These are phyloP conservation scores for Xylaria polymorpha DNA, from an alignment of 2,329 filamentous ascomycete genomes.

Conservation along the genomic window DNA sequence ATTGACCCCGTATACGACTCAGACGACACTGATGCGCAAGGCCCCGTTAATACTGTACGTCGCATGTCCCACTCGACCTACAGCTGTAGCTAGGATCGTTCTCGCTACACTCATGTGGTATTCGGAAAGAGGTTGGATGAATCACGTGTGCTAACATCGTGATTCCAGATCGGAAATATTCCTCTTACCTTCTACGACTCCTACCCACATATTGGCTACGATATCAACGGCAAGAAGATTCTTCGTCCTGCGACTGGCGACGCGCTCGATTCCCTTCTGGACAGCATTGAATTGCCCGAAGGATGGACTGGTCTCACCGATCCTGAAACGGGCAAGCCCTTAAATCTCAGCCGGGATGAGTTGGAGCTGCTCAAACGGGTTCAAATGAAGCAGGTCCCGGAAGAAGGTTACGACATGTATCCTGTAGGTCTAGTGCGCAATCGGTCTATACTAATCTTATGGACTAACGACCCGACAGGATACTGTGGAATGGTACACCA, in stretches of 20 bases:
- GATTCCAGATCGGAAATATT: conserved; percentile 80
- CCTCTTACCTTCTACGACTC: conserved; percentile 95
- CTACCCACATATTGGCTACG: conserved; percentile 98
- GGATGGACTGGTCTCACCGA: conserved; percentile 98
- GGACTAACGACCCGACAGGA: conserved; percentile 61
- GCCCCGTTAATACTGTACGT: conserved; percentile 76
- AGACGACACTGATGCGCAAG: conserved; percentile 88
- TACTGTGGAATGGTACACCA: conserved; percentile 93
- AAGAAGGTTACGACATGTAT: conserved; percentile 92
- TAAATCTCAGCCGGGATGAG: conserved; percentile 88
- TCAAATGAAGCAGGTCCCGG: conserved; percentile 87
- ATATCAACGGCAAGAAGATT: conserved; percentile 98
- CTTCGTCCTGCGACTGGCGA: conserved; percentile 95
- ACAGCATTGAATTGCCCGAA: conserved; percentile 96
- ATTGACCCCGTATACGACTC: conserved; percentile 96
- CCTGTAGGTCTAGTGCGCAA: conserved; percentile 65
- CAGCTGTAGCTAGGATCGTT: neutral
- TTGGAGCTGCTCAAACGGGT: conserved; percentile 88
- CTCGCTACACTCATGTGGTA: neutral
- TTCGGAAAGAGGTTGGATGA: neutral
- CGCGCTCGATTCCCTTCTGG: conserved; percentile 90
- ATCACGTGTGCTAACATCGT: conserved; percentile 19
- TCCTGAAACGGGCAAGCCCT: conserved; percentile 89
- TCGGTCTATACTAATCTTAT: neutral
- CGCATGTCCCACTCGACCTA: neutral